phyloP scores from a whole-genome alignment of 2,329 filamentous ascomycete species.

The Sclerotinia sclerotiorum region DNA sequence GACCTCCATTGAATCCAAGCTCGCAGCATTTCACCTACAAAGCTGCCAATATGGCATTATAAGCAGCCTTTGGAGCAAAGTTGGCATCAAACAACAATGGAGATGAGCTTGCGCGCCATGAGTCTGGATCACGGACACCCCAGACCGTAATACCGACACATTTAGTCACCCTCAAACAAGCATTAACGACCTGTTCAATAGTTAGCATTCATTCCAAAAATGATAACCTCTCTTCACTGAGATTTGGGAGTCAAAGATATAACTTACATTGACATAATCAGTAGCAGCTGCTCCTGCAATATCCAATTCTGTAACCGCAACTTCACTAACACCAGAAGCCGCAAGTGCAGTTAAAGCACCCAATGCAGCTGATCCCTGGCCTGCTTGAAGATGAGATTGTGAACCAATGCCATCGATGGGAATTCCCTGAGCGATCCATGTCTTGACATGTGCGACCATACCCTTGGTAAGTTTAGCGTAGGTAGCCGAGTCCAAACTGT shows the following conservation, averaged over 20 bases:
- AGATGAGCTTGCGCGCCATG: constrained; percentile 51
- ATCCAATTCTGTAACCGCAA: constrained; percentile 62
- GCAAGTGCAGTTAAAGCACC: constrained; percentile 37
- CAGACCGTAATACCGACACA: constrained; percentile 41
- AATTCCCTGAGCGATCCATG: constrained; percentile 61
- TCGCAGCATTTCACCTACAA: not conserved
- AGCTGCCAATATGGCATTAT: constrained; percentile 43
- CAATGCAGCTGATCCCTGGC: constrained; percentile 18
- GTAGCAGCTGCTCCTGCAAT: constrained; percentile 43
- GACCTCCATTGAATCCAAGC: not conserved
- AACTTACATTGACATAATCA: constrained; percentile 29
- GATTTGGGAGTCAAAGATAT: not conserved
- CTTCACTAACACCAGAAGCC: constrained; percentile 54
- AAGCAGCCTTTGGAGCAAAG: constrained; percentile 53
- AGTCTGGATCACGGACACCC: constrained; percentile 45
- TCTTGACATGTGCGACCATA: constrained; percentile 59
- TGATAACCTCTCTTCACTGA: no score
- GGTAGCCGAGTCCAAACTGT: constrained; percentile 54
- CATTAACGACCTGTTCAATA: constrained; percentile 30
- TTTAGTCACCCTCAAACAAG: constrained; percentile 35
- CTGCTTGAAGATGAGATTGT: constrained; percentile 26
- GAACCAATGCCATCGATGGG: constrained; percentile 62
- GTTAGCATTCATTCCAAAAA: not conserved
- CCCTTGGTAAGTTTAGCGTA: constrained; percentile 59
- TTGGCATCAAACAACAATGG: constrained; percentile 55